A percentile compares a stretch with the other conserved stretches of the same genome.
Conservation (phyloP, 2,329 filamentous ascomycete species). For the Cylindrodendrum hubeiense region DNA sequence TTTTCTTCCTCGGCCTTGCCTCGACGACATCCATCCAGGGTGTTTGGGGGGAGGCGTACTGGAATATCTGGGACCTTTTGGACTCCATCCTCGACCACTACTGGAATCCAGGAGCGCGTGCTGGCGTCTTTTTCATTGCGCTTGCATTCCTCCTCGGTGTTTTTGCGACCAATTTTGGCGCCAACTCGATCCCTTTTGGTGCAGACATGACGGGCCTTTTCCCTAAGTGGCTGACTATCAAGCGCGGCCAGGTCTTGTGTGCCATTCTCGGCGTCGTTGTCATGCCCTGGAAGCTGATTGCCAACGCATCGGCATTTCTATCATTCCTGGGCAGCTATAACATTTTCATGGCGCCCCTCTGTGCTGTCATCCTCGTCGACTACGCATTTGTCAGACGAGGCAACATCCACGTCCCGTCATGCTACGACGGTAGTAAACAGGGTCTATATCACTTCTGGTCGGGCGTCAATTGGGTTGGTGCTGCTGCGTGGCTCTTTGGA, state of each 20-base stretch:
- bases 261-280: constrained; percentile 47
- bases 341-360: constrained; percentile 45
- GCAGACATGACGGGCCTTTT: constrained; percentile 49
- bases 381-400: constrained; percentile 49
- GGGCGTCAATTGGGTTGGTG: constrained; percentile 48
- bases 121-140: constrained; percentile 48
- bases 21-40: constrained; percentile 49
- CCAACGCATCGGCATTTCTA: constrained; percentile 38
- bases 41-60: constrained; percentile 50
- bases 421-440: constrained; percentile 43
- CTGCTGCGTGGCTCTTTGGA: constrained; percentile 42
- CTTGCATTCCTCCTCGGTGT: constrained; percentile 38
- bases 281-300: constrained; percentile 49
- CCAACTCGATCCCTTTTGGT: constrained; percentile 50
- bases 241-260: constrained; percentile 48
- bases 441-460: constrained; percentile 49
- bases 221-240: constrained; percentile 48
- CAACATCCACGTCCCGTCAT: constrained; percentile 45
- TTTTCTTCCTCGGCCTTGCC: constrained; percentile 47
- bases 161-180: constrained; percentile 43
- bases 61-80: constrained; percentile 53
- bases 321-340: constrained; percentile 44
- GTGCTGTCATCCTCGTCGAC: constrained; percentile 50
- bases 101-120: constrained; percentile 45
- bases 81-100: constrained; percentile 52